Conservation (phyloP, 1,284 basidiomycete genomes). For the Vanrija pseudolonga region DNA sequence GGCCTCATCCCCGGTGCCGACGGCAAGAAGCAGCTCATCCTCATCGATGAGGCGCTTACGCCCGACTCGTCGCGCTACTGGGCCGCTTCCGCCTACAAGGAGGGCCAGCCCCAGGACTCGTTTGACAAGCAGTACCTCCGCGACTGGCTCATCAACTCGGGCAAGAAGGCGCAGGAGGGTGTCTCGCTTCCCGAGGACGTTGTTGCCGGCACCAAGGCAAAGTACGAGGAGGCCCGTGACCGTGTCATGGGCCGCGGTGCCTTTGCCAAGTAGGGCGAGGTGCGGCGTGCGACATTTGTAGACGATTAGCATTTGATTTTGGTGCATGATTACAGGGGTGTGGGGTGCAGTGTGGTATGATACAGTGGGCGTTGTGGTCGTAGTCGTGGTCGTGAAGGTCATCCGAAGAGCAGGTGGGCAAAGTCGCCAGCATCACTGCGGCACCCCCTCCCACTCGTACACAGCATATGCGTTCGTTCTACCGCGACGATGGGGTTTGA, state of each 20-base stretch:
- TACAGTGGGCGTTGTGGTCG: not conserved
- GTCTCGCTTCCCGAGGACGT: constrained; percentile 72
- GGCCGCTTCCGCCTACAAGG: constrained; percentile 69
- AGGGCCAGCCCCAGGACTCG: constrained; percentile 75
- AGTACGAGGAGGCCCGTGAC: constrained; percentile 74
- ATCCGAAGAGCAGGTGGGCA: no score
- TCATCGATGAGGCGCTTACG: constrained; percentile 94
- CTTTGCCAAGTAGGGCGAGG: constrained; percentile 17
- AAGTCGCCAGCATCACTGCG: constrained; percentile 3
- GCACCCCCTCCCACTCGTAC: constrained; percentile 46
- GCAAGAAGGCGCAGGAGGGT: constrained; percentile 71
- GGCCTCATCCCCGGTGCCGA: constrained; percentile 57
- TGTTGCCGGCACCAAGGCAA: constrained; percentile 66
- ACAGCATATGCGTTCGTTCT: constrained; percentile 43
- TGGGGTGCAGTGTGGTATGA: no score
- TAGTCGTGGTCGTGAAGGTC: no score
- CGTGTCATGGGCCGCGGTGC: constrained; percentile 57
- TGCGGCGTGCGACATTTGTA: not conserved
- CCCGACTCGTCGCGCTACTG: constrained; percentile 98
- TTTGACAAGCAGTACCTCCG: constrained; percentile 98
- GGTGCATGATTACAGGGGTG: not conserved
- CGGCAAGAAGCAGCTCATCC: constrained; percentile 60
- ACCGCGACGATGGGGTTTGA: constrained; percentile 13
- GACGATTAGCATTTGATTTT: not conserved
- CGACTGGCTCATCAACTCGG: constrained; percentile 74